Evolutionary conservation across 2,329 filamentous ascomycete genomes (phyloP).

Genomic region (Penicillium capsulatum): DNA sequence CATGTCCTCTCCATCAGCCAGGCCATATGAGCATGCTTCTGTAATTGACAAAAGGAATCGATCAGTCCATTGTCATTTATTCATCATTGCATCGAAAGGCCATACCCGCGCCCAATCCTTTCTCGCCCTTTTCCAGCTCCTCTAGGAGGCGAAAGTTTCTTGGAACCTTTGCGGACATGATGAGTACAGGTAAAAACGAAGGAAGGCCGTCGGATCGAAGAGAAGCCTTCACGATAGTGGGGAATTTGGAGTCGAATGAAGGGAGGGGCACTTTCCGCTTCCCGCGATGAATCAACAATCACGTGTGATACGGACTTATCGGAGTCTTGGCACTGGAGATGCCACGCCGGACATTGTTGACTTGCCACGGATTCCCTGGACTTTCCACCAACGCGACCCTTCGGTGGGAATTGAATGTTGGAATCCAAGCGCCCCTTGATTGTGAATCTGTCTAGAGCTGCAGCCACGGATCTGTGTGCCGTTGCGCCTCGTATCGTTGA

Average conservation of each 20-base stretch:
- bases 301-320: conserved; percentile 26
- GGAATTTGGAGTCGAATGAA: conserved; percentile 4
- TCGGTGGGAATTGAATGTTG: neutral
- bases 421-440: neutral
- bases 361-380: conserved; percentile 10
- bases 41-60: conserved; percentile 14
- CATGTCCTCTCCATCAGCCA: conserved; percentile 89
- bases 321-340: conserved; percentile 22
- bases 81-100: conserved; percentile 8
- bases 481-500: conserved; percentile 12
- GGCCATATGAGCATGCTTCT: conserved; percentile 96
- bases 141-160: conserved; percentile 95
- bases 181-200: conserved; percentile 8
- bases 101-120: conserved; percentile 79
- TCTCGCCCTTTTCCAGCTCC: conserved; percentile 98
- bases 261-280: conserved; percentile 19
- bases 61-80: conserved; percentile 22
- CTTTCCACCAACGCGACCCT: neutral
- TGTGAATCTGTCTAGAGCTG: neutral
- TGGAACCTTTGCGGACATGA: conserved; percentile 72
- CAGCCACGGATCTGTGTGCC: neutral
- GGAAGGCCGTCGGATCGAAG: neutral
- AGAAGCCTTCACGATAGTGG: neutral
- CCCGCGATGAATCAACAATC: conserved; percentile 8
- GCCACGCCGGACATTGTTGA: conserved; percentile 21